phyloP scores from a whole-genome alignment of 1,284 basidiomycete genomes.

The Ceratobasidium theobromae region DNA sequence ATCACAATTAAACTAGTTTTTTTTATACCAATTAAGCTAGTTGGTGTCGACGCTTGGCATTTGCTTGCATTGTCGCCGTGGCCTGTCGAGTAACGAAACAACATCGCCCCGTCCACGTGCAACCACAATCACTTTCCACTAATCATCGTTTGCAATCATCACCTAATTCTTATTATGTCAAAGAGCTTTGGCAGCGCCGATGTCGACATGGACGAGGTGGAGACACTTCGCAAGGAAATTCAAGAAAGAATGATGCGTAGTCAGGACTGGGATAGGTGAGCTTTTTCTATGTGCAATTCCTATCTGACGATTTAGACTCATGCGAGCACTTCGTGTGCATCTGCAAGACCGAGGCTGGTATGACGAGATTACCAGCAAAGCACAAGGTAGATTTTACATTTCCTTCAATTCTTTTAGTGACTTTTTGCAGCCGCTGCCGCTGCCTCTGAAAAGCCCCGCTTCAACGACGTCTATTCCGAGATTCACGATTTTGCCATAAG shows the following conservation, averaged over 20 bases:
- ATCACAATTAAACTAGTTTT: too few species aligned
- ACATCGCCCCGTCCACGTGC: too few species aligned
- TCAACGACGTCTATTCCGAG: constrained; percentile 6
- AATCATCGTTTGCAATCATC: neutral
- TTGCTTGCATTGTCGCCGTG: too few species aligned
- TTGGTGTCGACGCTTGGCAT: too few species aligned
- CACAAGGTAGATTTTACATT: neutral
- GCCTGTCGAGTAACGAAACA: too few species aligned
- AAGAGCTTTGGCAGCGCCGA: neutral
- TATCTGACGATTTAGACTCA: neutral
- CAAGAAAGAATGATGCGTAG: constrained; percentile 26
- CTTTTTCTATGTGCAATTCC: neutral
- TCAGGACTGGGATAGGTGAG: constrained; percentile 25
- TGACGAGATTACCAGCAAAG: constrained; percentile 16
- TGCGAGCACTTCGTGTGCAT: constrained; percentile 18
- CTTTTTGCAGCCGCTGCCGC: constrained; percentile 1
- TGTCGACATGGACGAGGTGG: constrained; percentile 10
- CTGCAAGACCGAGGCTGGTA: constrained; percentile 25
- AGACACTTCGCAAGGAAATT: constrained; percentile 5
- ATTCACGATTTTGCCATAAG: constrained; percentile 21
- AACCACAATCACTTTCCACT: too few species aligned
- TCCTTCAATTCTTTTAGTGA: neutral
- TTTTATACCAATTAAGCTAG: too few species aligned
- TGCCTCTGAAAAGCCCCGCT: constrained; percentile 20
- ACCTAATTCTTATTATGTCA: constrained; percentile 18